Evolutionary conservation across 352 stramenopile species (phyloP), one percentile per base, ranked within the genome.

Genomic region (Phytophthora ramorum): DNA sequence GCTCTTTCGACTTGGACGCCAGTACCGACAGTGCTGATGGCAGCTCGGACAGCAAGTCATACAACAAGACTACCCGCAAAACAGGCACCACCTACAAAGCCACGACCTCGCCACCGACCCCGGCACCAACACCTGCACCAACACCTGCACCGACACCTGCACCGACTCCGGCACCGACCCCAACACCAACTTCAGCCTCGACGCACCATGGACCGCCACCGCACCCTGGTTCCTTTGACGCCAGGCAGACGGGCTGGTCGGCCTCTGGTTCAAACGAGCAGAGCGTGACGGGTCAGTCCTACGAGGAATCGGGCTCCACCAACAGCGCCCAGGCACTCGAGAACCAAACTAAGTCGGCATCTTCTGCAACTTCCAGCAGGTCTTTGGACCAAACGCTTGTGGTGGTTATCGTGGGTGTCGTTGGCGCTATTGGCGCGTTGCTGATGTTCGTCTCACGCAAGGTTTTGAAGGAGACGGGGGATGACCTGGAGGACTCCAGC

Each of bases 371-470:
- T 8, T 51, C 63, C 7, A 69, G 38, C 58, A 77, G 22, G 30
- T 76, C 69, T 9, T 61, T 83, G 6, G 75, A 87, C 50, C 46
- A 84, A 52, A 81, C 73, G 24, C 66, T 93, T 26, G 71, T 91
- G n/a, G 56, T 88, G 24, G 61, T 75, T 24, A 89, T 89, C 43
- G 55, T 93, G 24, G 81, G 76, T 48, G 73, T 77, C 35, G 74
- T 92, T n/a, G 80, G 59, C 7, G 30, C 74, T 13, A 89, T 93
- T 44, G 85, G 63, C 13, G 45, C 72, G 0, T 54, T 91, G 43
- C 67, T 89, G 12, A 57, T 85, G 37, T 58, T 87, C 30, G 75
- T 84, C 35, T 90, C 84, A 20, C 80, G 73, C 32, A 79, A 83
- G 30, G 76, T 90, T 40, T 68, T 74, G 24, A 82, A 91, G 58